Base-by-base conservation (phyloP, 192 early-diverging fungal species). In the Coemansia sp. region DNA sequence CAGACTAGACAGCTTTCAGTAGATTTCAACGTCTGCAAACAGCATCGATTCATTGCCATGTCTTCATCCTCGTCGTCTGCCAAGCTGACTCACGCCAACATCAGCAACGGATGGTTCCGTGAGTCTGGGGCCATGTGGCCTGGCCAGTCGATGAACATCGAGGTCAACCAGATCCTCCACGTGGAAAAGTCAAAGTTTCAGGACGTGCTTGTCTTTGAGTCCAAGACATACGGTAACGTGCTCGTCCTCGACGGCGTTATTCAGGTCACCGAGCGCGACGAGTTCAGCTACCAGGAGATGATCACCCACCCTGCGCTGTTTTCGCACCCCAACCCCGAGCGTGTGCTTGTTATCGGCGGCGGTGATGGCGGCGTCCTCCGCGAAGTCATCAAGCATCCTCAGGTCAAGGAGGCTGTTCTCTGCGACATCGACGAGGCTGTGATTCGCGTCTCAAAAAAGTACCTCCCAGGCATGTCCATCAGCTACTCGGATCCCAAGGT, bases 211-310 rank as follows among this genome's bases (percentile, higher is more conserved):
- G 91, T 98, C n/a, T 99, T 99, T 83, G 82, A 94, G 77, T 96
- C 93, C 48, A 85, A 86, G 70, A 90, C 88, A 79, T 92, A 98
- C 73, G 97, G 97, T 65, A 97, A 92, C 74, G 96, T 98, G 30
- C 85, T 99, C 19, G 94, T 96, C 19, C 89, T 99, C 44, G 97
- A 99, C 75, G 96, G 96, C 61, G 96, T 96, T 42, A 95, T 99
- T 81, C 97, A 99, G 75, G 86, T 87, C 52, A 98, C 96, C 67
- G 97, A 99, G 84, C 89, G 94, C 74, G 97, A 99, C 81, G 97
- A 99, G 82, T 97, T 97, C 75, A 86, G 94, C 82, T 98, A 98
- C 85, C 97, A 99, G 82, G 97, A 99, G 83, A 99, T 98, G 96
- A 99, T 99, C 83, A 91, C 96, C 52, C 96, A 99, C 66, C 80